These are phyloP conservation scores for Camelina neglecta DNA, from an alignment of 345 rosid genomes.

Conservation along the genomic window DNA sequence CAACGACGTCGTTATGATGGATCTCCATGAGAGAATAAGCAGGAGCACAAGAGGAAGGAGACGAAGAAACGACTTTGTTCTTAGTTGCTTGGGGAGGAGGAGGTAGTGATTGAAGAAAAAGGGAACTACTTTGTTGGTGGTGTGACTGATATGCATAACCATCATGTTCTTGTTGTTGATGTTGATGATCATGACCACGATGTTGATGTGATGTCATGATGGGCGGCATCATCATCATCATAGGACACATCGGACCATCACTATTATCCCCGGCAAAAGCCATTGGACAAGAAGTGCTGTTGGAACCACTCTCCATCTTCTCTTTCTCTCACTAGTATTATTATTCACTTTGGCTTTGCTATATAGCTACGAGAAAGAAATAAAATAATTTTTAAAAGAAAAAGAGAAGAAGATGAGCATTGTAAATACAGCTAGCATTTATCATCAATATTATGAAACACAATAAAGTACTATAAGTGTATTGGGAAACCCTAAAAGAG, in stretches of 20 bases:
- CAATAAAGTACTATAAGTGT: slow-evolving; percentile 38
- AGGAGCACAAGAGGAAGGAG: slow-evolving; percentile 46
- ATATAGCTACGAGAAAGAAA: slow-evolving; percentile 40
- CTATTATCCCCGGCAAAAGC: slow-evolving; percentile 76
- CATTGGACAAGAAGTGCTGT: slow-evolving; percentile 67
- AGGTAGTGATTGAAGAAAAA: slow-evolving; percentile 46
- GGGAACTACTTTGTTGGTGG: slow-evolving; percentile 43
- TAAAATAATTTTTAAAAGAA: not conserved
- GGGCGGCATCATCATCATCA: slow-evolving; percentile 73
- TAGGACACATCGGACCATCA: slow-evolving; percentile 63
- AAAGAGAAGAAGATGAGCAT: slow-evolving; percentile 25
- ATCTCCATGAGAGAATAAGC: slow-evolving; percentile 74
- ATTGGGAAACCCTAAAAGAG: slow-evolving; percentile 49
- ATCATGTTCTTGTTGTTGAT: slow-evolving; percentile 48
- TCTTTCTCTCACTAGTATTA: slow-evolving; percentile 46
- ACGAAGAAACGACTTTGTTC: slow-evolving; percentile 44
- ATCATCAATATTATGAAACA: slow-evolving; percentile 47
- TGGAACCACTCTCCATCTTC: slow-evolving; percentile 76
- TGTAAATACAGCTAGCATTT: slow-evolving; percentile 48
- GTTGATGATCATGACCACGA: slow-evolving; percentile 46
- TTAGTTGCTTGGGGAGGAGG: slow-evolving; percentile 44
- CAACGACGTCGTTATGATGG: slow-evolving; percentile 41
- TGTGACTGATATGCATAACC: slow-evolving; percentile 50
- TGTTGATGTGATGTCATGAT: slow-evolving; percentile 54
- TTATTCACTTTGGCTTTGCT: slow-evolving; percentile 52